Conservation (phyloP, 371 early-diverging fungal genomes). For the Apophysomyces elegans region DNA sequence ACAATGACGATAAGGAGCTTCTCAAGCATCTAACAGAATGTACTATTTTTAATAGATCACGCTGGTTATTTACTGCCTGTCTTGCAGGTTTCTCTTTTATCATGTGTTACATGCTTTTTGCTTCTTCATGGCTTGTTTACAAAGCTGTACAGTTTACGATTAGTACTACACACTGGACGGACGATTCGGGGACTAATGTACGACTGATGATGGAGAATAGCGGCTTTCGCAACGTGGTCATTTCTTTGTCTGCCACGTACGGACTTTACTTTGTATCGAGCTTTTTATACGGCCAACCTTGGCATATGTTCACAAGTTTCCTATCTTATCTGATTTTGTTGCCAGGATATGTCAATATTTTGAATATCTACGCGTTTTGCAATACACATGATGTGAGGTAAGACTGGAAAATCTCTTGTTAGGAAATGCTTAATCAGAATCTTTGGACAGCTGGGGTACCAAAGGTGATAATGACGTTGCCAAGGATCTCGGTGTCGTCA, state of each 20-base stretch:
- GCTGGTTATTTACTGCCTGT: conserved; percentile 44
- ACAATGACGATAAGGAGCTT: conserved; percentile 28
- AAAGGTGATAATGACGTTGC: conserved; percentile 80
- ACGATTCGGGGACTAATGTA: conserved; percentile 35
- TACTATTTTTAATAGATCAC: conserved; percentile 34
- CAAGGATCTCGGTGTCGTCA: conserved; percentile 67
- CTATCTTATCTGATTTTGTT: conserved; percentile 63
- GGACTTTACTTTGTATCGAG: conserved; percentile 68
- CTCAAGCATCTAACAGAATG: conserved; percentile 32
- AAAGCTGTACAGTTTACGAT: conserved; percentile 49
- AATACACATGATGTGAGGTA: conserved; percentile 77
- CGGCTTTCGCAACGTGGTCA: conserved; percentile 60
- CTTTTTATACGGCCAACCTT: conserved; percentile 66
- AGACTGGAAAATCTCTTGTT: neutral
- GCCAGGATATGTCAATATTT: conserved; percentile 67
- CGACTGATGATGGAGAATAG: conserved; percentile 34
- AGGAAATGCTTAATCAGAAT: neutral
- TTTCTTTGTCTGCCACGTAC: conserved; percentile 66
- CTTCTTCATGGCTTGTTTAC: conserved; percentile 52
- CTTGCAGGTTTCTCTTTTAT: conserved; percentile 39
- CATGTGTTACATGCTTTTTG: conserved; percentile 54
- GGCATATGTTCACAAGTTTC: conserved; percentile 72
- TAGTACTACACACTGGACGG: conserved; percentile 27
- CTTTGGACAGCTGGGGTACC: conserved; percentile 83
- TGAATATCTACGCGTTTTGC: conserved; percentile 75